These are phyloP conservation scores for Thymus mandschuricus DNA, from an alignment of 257 asterid genomes.

Conservation along the genomic window DNA sequence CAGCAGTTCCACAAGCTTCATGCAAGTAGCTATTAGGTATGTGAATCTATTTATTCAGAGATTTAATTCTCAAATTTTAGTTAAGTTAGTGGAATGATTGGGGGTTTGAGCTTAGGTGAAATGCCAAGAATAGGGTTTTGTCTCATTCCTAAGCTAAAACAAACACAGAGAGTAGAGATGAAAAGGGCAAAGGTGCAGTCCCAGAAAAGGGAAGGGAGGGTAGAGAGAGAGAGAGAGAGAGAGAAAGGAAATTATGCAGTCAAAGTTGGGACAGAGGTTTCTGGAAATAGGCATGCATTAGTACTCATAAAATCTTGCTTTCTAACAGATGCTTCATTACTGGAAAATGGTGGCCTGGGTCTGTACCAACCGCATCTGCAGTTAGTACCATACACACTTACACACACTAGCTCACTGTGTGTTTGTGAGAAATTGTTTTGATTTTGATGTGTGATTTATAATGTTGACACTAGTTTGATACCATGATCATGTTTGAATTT, in stretches of 20 bases:
- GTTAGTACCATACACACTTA: no score
- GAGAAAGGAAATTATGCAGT: not conserved
- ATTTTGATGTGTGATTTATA: no score
- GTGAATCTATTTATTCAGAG: no score
- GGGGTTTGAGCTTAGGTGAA: not conserved
- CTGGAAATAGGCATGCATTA: not conserved
- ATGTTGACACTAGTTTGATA: no score
- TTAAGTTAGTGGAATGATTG: no score
- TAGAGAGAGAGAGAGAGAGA: not conserved
- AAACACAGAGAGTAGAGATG: not conserved
- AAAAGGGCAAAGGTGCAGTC: no score
- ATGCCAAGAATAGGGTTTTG: not conserved
- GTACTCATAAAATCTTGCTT: not conserved
- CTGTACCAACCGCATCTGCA: no score
- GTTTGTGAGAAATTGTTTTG: no score
- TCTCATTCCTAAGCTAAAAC: not conserved
- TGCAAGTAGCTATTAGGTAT: conserved; percentile 50
- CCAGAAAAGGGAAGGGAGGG: not conserved
- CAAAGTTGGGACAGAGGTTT: conserved; percentile 3
- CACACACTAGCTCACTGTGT: no score
- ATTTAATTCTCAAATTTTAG: no score
- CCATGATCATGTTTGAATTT: no score
- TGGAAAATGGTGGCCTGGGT: no score
- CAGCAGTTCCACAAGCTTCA: conserved; percentile 53
- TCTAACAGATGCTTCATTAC: not conserved